A percentile compares a stretch with the other conserved stretches of the same genome.
phyloP scores from a whole-genome alignment of 257 asterid species.

The Lycium ferocissimum region DNA sequence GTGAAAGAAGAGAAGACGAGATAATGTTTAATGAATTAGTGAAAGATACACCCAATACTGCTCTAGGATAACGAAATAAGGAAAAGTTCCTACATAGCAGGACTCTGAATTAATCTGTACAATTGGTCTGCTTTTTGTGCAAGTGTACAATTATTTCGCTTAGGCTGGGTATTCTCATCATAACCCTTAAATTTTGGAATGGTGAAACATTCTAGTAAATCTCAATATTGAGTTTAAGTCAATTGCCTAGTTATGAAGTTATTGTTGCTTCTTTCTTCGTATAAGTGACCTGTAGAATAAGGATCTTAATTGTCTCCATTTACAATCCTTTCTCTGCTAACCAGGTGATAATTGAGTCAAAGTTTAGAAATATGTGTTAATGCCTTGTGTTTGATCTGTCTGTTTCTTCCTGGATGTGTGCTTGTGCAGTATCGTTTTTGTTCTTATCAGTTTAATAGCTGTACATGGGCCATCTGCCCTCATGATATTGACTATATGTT shows the following conservation, averaged over 20 bases:
- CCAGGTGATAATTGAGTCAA: slow-evolving; percentile 22
- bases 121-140: background rate
- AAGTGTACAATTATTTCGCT: background rate
- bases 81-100: background rate
- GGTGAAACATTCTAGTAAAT: background rate
- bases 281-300: background rate
- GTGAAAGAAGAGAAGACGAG: background rate
- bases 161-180: background rate
- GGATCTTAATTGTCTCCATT: background rate
- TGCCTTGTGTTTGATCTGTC: background rate
- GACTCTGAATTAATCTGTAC: background rate
- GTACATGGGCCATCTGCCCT: background rate
- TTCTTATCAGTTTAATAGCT: background rate
- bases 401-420: background rate
- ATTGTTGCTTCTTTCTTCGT: background rate
- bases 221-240: background rate
- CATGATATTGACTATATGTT: background rate
- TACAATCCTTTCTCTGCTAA: slow-evolving; percentile 1
- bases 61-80: background rate
- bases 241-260: background rate
- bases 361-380: background rate
- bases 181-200: background rate
- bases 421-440: background rate
- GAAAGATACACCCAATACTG: background rate
- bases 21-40: background rate